Conservation (phyloP, 441 rosid species). For the Biscutella auriculata region DNA sequence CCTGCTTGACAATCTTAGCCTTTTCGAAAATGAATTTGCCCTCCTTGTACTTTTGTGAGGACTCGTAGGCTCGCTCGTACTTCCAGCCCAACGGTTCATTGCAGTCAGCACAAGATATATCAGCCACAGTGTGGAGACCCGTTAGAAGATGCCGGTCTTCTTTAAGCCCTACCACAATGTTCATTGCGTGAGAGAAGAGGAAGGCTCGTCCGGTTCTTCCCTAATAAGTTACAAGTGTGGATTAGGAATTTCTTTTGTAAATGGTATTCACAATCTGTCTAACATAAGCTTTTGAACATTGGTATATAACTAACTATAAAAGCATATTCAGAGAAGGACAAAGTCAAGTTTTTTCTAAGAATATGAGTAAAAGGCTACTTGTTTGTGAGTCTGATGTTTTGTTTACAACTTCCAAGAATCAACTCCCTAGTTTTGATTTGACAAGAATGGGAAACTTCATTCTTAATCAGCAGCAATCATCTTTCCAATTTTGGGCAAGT, state of each 20-base stretch:
- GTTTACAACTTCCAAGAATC: neutral
- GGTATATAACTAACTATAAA: neutral
- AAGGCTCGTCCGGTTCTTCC: slow-evolving; percentile 80
- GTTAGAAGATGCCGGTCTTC: slow-evolving; percentile 63
- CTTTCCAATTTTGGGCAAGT: neutral
- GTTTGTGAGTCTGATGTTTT: neutral
- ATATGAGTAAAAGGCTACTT: neutral
- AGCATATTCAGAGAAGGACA: neutral
- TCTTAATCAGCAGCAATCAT: neutral
- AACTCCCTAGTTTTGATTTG: neutral
- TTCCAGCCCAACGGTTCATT: slow-evolving; percentile 73
- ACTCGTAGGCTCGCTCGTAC: slow-evolving; percentile 66
- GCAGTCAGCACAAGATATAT: slow-evolving; percentile 61
- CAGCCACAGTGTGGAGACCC: slow-evolving; percentile 80
- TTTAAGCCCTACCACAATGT: slow-evolving; percentile 47
- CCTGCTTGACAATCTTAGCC: slow-evolving; percentile 60
- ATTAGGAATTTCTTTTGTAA: neutral
- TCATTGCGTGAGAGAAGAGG: slow-evolving; percentile 81
- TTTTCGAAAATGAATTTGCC: slow-evolving; percentile 82
- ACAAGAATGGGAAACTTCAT: neutral
- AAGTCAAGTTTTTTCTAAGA: neutral
- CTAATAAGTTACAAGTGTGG: slow-evolving; percentile 16
- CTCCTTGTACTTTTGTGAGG: slow-evolving; percentile 75
- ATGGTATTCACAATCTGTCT: neutral
- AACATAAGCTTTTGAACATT: neutral